Evolutionary conservation across 108 stramenopile species (phyloP).

Genomic region (Thalassiosira profunda): DNA sequence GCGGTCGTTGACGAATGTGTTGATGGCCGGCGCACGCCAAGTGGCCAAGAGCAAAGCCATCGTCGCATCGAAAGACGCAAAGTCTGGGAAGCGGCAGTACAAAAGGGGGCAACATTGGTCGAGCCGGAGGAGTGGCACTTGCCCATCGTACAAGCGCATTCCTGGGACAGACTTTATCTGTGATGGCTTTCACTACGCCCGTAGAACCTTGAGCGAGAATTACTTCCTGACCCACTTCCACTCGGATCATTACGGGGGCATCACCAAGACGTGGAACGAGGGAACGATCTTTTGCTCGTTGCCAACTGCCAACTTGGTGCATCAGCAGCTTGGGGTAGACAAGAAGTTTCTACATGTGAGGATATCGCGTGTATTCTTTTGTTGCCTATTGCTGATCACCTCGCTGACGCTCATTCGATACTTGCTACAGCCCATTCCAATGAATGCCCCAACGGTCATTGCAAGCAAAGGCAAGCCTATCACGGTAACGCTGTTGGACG

Average conservation of each 20-base stretch:
- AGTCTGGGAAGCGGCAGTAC: background rate
- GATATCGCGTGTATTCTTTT: no score
- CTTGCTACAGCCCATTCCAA: constrained; percentile 72
- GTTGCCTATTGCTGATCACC: no score
- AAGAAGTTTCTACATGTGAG: constrained; percentile 56
- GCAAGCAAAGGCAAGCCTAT: constrained; percentile 53
- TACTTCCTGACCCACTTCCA: constrained; percentile 91
- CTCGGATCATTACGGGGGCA: constrained; percentile 72
- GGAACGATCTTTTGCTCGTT: constrained; percentile 71
- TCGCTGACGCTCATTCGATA: no score
- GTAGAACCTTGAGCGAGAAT: constrained; percentile 62
- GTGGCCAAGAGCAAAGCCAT: constrained; percentile 40
- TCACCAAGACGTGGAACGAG: constrained; percentile 61
- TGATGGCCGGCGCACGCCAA: constrained; percentile 50
- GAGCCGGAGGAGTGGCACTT: constrained; percentile 25
- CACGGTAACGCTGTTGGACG: constrained; percentile 66
- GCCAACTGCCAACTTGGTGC: constrained; percentile 37
- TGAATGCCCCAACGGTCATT: constrained; percentile 69
- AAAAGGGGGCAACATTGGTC: background rate
- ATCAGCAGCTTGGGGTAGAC: constrained; percentile 53
- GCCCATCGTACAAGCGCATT: constrained; percentile 81
- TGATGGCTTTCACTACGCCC: constrained; percentile 49
- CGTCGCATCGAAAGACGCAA: constrained; percentile 9
- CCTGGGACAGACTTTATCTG: constrained; percentile 85
- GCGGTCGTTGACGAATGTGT: constrained; percentile 42